These are phyloP conservation scores for Skeletonema tropicum DNA, from an alignment of 108 stramenopile genomes.

Conservation along the genomic window DNA sequence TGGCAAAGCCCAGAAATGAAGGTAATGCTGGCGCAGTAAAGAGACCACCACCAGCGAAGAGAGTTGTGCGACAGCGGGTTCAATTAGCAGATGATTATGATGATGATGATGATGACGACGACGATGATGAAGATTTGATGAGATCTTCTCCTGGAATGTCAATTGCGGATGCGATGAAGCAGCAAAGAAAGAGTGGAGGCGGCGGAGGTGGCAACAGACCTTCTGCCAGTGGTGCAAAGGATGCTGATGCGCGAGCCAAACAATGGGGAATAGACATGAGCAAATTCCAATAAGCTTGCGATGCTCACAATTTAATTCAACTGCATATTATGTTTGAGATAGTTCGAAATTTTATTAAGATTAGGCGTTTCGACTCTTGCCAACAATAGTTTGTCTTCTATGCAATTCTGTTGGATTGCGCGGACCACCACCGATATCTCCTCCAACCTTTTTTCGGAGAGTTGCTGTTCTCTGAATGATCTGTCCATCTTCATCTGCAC, in stretches of 20 bases:
- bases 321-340: neutral
- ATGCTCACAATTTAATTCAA: neutral
- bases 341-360: slow-evolving; percentile 1
- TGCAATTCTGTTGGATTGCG: slow-evolving; percentile 46
- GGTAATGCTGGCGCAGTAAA: slow-evolving; percentile 2
- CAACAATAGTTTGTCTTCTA: slow-evolving; percentile 53
- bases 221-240: slow-evolving; percentile 25
- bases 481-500: slow-evolving; percentile 30
- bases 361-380: slow-evolving; percentile 42
- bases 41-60: slow-evolving; percentile 21
- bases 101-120: slow-evolving; percentile 42
- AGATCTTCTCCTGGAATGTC: slow-evolving; percentile 51
- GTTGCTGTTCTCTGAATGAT: slow-evolving; percentile 22
- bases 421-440: slow-evolving; percentile 40
- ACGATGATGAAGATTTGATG: slow-evolving; percentile 63
- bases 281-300: slow-evolving; percentile 28
- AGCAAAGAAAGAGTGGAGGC: slow-evolving; percentile 35
- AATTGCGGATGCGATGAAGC: slow-evolving; percentile 55
- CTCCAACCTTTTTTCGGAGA: slow-evolving; percentile 25
- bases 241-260: slow-evolving; percentile 48
- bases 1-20: slow-evolving; percentile 10
- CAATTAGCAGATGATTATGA: slow-evolving; percentile 8
- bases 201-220: slow-evolving; percentile 16
- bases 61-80: slow-evolving; percentile 47
- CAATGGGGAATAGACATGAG: slow-evolving; percentile 74